Base-by-base conservation (phyloP, 805 yeast species). In the Nakazawaea ishiwadae region DNA sequence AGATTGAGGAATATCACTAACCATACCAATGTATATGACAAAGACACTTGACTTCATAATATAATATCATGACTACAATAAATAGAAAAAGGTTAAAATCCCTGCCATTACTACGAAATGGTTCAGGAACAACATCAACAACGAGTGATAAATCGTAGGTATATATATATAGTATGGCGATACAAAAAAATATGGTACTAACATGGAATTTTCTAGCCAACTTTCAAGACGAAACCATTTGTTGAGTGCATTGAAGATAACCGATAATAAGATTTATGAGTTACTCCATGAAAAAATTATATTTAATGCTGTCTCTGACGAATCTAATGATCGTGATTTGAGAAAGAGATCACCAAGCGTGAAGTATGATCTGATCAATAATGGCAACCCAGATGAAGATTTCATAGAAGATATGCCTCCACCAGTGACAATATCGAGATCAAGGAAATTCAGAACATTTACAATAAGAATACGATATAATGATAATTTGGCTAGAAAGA, bases 191-290 rank as follows among this genome's bases (percentile, higher is more conserved):
- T n/a, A n/a, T n/a, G n/a, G n/a, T n/a, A n/a, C n/a, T n/a, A n/a
- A n/a, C n/a, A n/a, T n/a, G n/a, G n/a, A n/a, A n/a, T n/a, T n/a
- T n/a, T n/a, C n/a, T n/a, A n/a, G n/a, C 5, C 39, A 35, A 18
- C 6, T 30, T 10, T 6, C 26, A 4, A 30, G 38, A 35, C 16
- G 40, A 24, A 41, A 31, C 16, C 35, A 35, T 15, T 31, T 66
- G 14, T 51, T 63, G 34, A 57, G 54, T 37, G 58, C 51, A 1
- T 53, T 67, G 27, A 52, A 54, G 36, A 66, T 67, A 21, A 63
- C 69, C 0, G 70, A 65, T 38, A 66, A 66, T 45, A 62, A 62
- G 42, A 54, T 58, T 14, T 66, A 65, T 45, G 62, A 61, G 31
- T 50, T 55, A 6, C 50, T 66, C 3, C 63, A 60, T 20, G 58